Evolutionary conservation across 495 filamentous ascomycete genomes (phyloP).

Genomic region (Filosporella fistucella): DNA sequence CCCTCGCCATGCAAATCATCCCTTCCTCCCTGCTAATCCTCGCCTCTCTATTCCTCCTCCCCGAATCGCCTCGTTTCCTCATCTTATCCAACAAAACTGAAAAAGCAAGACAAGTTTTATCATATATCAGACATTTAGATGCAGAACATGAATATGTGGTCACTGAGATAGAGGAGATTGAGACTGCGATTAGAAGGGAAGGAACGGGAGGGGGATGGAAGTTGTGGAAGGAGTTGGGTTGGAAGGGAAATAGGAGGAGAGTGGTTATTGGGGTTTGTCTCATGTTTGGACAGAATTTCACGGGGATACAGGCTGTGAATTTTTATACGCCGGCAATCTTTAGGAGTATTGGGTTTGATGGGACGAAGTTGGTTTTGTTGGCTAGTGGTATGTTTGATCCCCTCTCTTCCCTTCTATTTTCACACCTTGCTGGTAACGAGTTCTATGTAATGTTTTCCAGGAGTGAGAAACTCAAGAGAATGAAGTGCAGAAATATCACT

Average conservation of each 20-base stretch:
- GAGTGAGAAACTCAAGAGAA: too few relatives aligned
- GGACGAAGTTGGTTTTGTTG: slow-evolving; percentile 42
- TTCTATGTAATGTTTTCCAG: too few relatives aligned
- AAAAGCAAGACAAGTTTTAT: slow-evolving; percentile 51
- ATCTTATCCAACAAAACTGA: slow-evolving; percentile 48
- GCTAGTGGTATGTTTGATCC: slow-evolving; percentile 46
- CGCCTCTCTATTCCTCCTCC: slow-evolving; percentile 43
- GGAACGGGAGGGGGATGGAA: neutral
- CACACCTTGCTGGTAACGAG: neutral
- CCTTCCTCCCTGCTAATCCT: slow-evolving; percentile 51
- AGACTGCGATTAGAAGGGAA: slow-evolving; percentile 44
- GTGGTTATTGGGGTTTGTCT: slow-evolving; percentile 61
- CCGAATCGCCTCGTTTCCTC: slow-evolving; percentile 61
- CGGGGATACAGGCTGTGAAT: slow-evolving; percentile 61
- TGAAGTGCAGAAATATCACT: too few relatives aligned
- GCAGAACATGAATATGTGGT: slow-evolving; percentile 55
- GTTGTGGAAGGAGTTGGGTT: slow-evolving; percentile 48
- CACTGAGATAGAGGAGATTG: slow-evolving; percentile 59
- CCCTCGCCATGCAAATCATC: slow-evolving; percentile 53
- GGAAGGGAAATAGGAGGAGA: slow-evolving; percentile 44
- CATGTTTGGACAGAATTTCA: slow-evolving; percentile 61
- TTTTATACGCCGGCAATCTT: slow-evolving; percentile 61
- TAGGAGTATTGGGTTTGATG: slow-evolving; percentile 50
- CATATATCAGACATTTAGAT: slow-evolving; percentile 57
- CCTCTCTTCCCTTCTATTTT: slow-evolving; percentile 16